Evolutionary conservation across 805 yeast species (phyloP).

Genomic region (Saccharomycopsis selenospora): DNA sequence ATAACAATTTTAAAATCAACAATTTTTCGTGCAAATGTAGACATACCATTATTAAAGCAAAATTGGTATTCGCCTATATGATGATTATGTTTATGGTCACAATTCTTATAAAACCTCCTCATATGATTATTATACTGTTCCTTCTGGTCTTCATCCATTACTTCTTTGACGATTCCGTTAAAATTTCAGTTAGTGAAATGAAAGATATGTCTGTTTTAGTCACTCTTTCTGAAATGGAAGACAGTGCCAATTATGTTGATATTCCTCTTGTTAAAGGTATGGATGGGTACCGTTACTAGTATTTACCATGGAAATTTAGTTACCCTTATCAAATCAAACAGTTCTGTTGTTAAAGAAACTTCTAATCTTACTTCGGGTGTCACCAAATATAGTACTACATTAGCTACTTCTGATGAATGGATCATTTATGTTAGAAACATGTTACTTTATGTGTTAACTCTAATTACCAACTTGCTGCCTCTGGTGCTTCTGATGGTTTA

Average conservation of each 20-base stretch:
- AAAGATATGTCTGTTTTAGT: constrained; percentile 19
- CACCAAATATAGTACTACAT: constrained; percentile 46
- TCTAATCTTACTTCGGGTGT: constrained; percentile 31
- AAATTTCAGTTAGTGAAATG: constrained; percentile 24
- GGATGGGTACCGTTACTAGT: constrained; percentile 71
- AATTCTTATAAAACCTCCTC: too few species aligned
- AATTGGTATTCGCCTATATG: constrained; percentile 77
- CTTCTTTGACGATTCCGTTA: constrained; percentile 24
- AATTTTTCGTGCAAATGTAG: constrained; percentile 73
- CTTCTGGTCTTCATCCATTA: constrained; percentile 49
- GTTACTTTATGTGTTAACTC: constrained; percentile 27
- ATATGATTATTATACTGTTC: constrained; percentile 54
- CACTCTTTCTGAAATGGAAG: not conserved
- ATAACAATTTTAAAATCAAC: constrained; percentile 71
- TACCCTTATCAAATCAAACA: constrained; percentile 51
- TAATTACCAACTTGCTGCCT: constrained; percentile 37
- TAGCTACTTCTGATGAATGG: constrained; percentile 60
- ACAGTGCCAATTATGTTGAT: constrained; percentile 35
- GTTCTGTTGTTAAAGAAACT: constrained; percentile 37
- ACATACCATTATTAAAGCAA: constrained; percentile 78
- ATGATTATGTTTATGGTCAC: too few species aligned
- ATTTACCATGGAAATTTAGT: constrained; percentile 44
- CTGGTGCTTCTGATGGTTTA: constrained; percentile 39
- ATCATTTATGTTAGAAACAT: constrained; percentile 46
- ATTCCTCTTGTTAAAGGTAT: constrained; percentile 68